Conservation (phyloP, 192 early-diverging fungal species). For the Mycoemilia scoparia region DNA sequence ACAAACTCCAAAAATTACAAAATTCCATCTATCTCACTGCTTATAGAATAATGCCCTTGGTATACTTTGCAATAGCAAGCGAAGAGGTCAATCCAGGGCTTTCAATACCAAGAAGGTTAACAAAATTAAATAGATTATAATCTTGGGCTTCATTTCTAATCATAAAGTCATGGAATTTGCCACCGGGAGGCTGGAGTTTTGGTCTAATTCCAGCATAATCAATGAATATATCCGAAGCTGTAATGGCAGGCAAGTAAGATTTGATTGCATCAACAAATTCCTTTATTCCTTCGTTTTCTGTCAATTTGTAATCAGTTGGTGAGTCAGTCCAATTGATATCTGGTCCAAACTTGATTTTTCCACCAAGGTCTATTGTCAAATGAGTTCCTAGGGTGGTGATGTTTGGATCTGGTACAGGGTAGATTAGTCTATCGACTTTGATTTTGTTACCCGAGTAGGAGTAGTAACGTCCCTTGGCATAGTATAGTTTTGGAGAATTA, state of each 20-base stretch:
- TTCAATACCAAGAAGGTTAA: constrained; percentile 68
- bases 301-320: constrained; percentile 37
- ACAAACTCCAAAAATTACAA: too few relatives aligned
- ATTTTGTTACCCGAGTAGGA: constrained; percentile 19
- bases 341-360: constrained; percentile 61
- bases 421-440: constrained; percentile 44
- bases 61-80: constrained; percentile 58
- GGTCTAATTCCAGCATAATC: constrained; percentile 75
- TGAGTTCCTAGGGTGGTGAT: constrained; percentile 57
- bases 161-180: constrained; percentile 56
- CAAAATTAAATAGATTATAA: constrained; percentile 34
- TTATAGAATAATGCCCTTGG: too few relatives aligned
- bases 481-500: constrained; percentile 47
- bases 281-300: constrained; percentile 14
- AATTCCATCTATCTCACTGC: too few relatives aligned
- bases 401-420: constrained; percentile 60
- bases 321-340: constrained; percentile 41
- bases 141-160: constrained; percentile 39
- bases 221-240: constrained; percentile 34
- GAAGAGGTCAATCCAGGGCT: constrained; percentile 71
- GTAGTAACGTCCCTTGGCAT: constrained; percentile 71
- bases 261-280: constrained; percentile 34
- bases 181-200: constrained; percentile 55
- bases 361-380: constrained; percentile 59
- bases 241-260: constrained; percentile 40